These are phyloP conservation scores for Trichocladium uniseriatum DNA, from an alignment of 495 filamentous ascomycete genomes.

Conservation along the genomic window DNA sequence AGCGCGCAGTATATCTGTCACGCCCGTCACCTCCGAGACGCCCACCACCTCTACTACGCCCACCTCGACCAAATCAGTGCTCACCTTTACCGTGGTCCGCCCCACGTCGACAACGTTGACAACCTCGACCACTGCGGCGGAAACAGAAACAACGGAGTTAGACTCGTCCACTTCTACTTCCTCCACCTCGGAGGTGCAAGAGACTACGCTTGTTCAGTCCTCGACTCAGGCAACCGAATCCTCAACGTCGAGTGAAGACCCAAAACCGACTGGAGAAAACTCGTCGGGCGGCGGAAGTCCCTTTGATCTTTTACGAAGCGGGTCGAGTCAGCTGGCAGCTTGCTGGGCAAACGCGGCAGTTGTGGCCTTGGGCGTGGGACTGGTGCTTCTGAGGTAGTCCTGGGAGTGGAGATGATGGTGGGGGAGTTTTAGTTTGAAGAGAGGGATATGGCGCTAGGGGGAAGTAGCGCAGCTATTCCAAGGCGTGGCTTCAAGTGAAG, in stretches of 20 bases:
- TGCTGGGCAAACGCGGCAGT: not conserved
- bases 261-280: not conserved
- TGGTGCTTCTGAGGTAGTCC: constrained; percentile 4
- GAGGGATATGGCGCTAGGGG: too few species aligned
- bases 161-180: constrained; percentile 2
- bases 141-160: constrained; percentile 3
- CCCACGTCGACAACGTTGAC: constrained; percentile 9
- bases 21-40: too few species aligned
- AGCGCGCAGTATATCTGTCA: too few species aligned
- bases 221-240: not conserved
- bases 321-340: not conserved
- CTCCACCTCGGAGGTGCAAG: constrained; percentile 5
- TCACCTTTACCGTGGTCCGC: constrained; percentile 8
- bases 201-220: constrained; percentile 3
- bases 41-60: constrained; percentile 3
- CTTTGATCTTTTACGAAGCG: constrained; percentile 15
- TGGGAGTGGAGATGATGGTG: too few species aligned
- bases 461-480: too few species aligned
- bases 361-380: not conserved
- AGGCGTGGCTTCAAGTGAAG: too few species aligned
- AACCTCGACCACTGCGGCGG: constrained; percentile 3
- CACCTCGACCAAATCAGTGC: not conserved
- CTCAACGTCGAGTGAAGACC: not conserved
- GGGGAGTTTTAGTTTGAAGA: too few species aligned
- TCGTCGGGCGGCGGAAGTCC: constrained; percentile 22